phyloP scores from a whole-genome alignment of 371 early-diverging fungal genomes.

The Rhizopus arrhizus region DNA sequence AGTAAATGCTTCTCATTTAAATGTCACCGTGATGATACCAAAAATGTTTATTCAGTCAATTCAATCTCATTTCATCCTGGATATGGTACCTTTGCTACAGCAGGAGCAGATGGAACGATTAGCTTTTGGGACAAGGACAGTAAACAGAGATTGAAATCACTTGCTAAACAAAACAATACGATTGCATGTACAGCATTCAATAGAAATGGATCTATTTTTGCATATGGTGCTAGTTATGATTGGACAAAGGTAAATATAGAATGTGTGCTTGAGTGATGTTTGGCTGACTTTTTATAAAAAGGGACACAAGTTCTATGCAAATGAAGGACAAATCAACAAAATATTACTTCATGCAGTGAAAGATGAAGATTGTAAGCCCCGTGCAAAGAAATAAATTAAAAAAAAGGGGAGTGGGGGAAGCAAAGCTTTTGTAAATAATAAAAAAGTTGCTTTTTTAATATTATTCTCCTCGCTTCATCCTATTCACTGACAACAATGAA shows the following conservation, averaged over 20 bases:
- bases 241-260: slow-evolving; percentile 84
- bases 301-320: slow-evolving; percentile 33
- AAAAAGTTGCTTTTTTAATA: no score
- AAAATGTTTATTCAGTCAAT: slow-evolving; percentile 79
- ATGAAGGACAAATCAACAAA: slow-evolving; percentile 34
- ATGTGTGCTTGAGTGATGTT: background rate
- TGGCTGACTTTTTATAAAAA: background rate
- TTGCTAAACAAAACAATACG: slow-evolving; percentile 61
- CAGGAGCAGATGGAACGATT: slow-evolving; percentile 90
- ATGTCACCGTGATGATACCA: slow-evolving; percentile 85
- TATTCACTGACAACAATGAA: no score
- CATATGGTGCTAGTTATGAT: slow-evolving; percentile 94
- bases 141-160: slow-evolving; percentile 75
- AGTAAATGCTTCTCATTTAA: slow-evolving; percentile 87
- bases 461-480: no score
- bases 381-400: slow-evolving; percentile 46
- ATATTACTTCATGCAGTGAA: slow-evolving; percentile 31
- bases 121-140: slow-evolving; percentile 94
- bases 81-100: slow-evolving; percentile 89
- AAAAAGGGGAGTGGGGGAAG: slow-evolving; percentile 4
- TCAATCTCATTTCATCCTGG: slow-evolving; percentile 83
- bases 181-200: slow-evolving; percentile 84
- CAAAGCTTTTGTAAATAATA: background rate
- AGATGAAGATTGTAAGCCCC: slow-evolving; percentile 28
- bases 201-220: slow-evolving; percentile 84